Evolutionary conservation across 2,329 filamentous ascomycete species (phyloP).

Genomic region (Calonectria pteridis): DNA sequence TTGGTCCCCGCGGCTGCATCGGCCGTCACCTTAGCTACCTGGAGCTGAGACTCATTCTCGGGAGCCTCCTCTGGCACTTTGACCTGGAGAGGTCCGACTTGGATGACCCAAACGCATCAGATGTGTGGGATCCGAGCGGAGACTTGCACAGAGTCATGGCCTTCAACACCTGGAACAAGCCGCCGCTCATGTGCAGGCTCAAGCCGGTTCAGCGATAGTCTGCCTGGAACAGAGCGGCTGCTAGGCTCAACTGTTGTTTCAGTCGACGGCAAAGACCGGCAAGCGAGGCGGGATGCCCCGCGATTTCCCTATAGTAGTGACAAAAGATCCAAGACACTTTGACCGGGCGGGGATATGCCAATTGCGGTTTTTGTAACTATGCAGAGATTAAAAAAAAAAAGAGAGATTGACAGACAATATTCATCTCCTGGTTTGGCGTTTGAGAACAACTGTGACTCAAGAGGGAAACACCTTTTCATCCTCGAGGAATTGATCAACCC

Average conservation of each 20-base stretch:
- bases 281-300: neutral
- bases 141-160: constrained; percentile 39
- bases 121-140: constrained; percentile 43
- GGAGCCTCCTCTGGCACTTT: constrained; percentile 62
- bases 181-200: constrained; percentile 41
- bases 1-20: constrained; percentile 64
- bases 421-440: neutral
- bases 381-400: neutral
- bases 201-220: constrained; percentile 10
- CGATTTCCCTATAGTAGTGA: neutral
- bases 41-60: constrained; percentile 63
- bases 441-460: constrained; percentile 18
- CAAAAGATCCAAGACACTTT: neutral
- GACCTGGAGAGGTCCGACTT: constrained; percentile 50
- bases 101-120: constrained; percentile 35
- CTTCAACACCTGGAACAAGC: constrained; percentile 47
- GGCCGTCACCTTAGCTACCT: constrained; percentile 63
- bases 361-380: neutral
- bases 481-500: constrained; percentile 43
- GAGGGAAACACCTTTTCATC: constrained; percentile 41
- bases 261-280: neutral
- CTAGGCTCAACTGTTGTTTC: neutral
- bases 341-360: neutral
- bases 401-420: neutral
- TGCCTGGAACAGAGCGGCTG: neutral